Evolutionary conservation across 495 filamentous ascomycete genomes (phyloP).

Genomic region (Hyaloscypha hepaticicola): DNA sequence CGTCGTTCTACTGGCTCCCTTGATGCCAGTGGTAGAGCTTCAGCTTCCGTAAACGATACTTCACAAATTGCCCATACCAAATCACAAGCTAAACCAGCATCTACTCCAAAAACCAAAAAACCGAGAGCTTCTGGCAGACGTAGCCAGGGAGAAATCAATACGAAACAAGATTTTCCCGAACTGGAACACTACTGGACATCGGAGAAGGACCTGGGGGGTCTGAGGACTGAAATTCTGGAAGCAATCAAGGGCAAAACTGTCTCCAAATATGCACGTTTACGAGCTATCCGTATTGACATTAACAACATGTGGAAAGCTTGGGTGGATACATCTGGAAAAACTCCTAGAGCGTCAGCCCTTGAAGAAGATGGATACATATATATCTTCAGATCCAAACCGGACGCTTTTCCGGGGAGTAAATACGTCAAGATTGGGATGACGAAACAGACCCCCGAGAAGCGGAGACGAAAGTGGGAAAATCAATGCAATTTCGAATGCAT

Average conservation of each 20-base stretch:
- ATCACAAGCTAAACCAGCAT: background rate
- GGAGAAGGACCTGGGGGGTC: background rate
- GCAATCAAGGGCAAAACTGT: background rate
- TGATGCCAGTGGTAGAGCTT: background rate
- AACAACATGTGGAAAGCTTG: background rate
- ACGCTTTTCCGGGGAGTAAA: background rate
- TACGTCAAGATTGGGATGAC: conserved; percentile 1
- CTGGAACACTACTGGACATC: background rate
- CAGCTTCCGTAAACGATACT: background rate
- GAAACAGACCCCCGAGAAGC: background rate
- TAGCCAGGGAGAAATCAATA: background rate
- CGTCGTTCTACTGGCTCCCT: background rate
- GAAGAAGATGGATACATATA: conserved; percentile 2
- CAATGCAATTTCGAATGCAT: background rate
- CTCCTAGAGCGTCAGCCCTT: background rate
- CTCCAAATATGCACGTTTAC: background rate
- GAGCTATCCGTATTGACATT: background rate
- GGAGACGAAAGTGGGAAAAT: background rate
- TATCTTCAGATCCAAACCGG: background rate
- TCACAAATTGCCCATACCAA: background rate
- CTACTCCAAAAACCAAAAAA: too few relatives aligned
- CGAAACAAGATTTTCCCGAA: background rate
- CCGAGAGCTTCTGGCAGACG: background rate
- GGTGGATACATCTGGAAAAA: background rate
- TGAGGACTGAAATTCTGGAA: background rate